Percentiles rank a stretch among this genome's conserved stretches.
Evolutionary conservation across 1,284 basidiomycete species (phyloP).

Genomic region (Ceratobasidium theobromae): DNA sequence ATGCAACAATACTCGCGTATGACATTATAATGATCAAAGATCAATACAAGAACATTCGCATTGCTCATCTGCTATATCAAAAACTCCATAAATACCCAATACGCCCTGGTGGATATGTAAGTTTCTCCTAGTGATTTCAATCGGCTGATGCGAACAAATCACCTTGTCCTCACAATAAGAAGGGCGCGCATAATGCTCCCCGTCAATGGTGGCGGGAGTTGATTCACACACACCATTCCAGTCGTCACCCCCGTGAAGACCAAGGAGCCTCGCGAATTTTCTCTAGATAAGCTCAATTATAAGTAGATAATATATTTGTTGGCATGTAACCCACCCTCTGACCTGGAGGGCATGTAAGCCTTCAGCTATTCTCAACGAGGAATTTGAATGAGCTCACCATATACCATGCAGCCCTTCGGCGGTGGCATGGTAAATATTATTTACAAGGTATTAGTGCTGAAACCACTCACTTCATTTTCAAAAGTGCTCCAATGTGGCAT

Average conservation of each 20-base stretch:
- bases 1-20: too few relatives aligned
- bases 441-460: not conserved
- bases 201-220: not conserved
- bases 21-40: too few relatives aligned
- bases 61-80: conserved; percentile 7
- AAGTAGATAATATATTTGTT: not conserved
- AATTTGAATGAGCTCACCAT: conserved; percentile 12
- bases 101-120: not conserved
- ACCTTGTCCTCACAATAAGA: conserved; percentile 28
- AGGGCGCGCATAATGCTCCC: not conserved
- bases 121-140: not conserved
- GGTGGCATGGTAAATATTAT: not conserved
- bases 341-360: not conserved
- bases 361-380: not conserved
- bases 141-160: not conserved
- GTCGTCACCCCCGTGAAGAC: conserved; percentile 5
- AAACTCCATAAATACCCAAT: conserved; percentile 16
- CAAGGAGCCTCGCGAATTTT: conserved; percentile 11
- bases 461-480: conserved; percentile 13
- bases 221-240: conserved; percentile 27
- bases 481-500: conserved; percentile 23
- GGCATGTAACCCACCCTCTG: not conserved
- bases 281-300: conserved; percentile 1
- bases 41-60: conserved; percentile 21
- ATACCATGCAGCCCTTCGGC: conserved; percentile 20